Percentiles rank a stretch among this genome's conserved stretches.
These are phyloP conservation scores for Megacollybia marginata DNA, from an alignment of 768 basidiomycete genomes.

Conservation along the genomic window DNA sequence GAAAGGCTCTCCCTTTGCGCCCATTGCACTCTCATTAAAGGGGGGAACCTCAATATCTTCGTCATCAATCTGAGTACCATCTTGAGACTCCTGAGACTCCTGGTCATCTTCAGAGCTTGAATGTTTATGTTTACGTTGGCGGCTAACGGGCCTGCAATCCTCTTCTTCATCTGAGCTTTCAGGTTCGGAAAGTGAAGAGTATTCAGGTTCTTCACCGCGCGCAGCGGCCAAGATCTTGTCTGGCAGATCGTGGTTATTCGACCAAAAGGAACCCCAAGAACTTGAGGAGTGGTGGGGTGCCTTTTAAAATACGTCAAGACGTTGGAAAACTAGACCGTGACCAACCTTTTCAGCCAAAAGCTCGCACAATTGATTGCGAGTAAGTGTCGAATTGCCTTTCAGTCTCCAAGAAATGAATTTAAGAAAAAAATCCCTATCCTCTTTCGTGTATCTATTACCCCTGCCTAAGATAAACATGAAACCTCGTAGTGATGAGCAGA, in stretches of 20 bases:
- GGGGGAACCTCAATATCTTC: slow-evolving; percentile 20
- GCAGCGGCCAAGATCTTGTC: slow-evolving; percentile 47
- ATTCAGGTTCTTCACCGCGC: slow-evolving; percentile 19
- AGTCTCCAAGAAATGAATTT: slow-evolving; percentile 60
- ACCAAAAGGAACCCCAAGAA: slow-evolving; percentile 69
- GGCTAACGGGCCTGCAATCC: slow-evolving; percentile 7
- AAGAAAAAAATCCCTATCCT: slow-evolving; percentile 61
- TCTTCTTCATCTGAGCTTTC: slow-evolving; percentile 17
- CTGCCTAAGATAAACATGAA: slow-evolving; percentile 8
- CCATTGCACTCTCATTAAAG: slow-evolving; percentile 43
- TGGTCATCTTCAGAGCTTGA: slow-evolving; percentile 17
- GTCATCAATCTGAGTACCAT: slow-evolving; percentile 12
- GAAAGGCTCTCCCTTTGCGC: slow-evolving; percentile 38
- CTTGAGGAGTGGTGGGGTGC: slow-evolving; percentile 57
- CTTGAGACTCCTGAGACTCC: not conserved
- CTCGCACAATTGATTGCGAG: slow-evolving; percentile 46
- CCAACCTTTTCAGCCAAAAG: slow-evolving; percentile 50
- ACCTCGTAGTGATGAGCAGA: no score
- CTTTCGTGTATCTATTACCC: slow-evolving; percentile 59
- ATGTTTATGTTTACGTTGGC: slow-evolving; percentile 5
- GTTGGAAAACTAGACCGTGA: not conserved
- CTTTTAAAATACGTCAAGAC: slow-evolving; percentile 23
- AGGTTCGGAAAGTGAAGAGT: slow-evolving; percentile 11
- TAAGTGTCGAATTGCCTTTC: slow-evolving; percentile 43
- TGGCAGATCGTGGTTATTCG: slow-evolving; percentile 53